Base-by-base conservation (phyloP, 139 green algal genomes). In the Pleodorina starrii region DNA sequence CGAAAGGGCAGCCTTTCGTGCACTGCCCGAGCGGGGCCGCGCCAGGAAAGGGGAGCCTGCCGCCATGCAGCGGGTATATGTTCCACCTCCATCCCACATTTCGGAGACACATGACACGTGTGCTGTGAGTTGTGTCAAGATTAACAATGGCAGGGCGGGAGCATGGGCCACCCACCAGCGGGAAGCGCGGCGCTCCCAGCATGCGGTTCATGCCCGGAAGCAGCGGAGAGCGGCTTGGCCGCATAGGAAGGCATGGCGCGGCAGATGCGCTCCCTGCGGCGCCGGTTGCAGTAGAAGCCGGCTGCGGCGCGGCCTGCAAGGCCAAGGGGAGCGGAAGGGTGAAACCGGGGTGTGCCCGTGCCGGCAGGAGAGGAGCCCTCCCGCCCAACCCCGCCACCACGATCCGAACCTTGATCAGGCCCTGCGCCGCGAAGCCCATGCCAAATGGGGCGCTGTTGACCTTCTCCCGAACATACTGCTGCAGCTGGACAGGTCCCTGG, bases 371-470 rank as follows among this genome's bases (percentile, higher is more conserved):
- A n/a, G n/a, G n/a, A n/a, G n/a, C n/a, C n/a, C n/a, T n/a, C n/a
- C n/a, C n/a, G n/a, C n/a, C n/a, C n/a, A n/a, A n/a, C n/a, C n/a
- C 54, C 54, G 21, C 25, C 71, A 78, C 1, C 0, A 50, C 4
- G 35, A 21, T 7, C 46, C 68, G 14, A 76, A 76, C 68, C 68
- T 76, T 82, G 43, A 25, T 12, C 14, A 82, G 17, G 27, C 23
- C 14, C 44, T 87, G 81, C 23, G 81, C 81, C 29, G 81, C 81
- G 32, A 87, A 77, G 40, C 81, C 60, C 5, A 78, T 40, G 40
- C 81, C 43, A 0, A 77, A 75, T 1, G 43, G 23, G 0, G 40
- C 21, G 12, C 17, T 46, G 32, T 59, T 40, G 0, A 44, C 40
- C 2, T 87, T 36, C 19, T 46, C 43, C 21, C 81, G 40, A 5